Evolutionary conservation across 306 rosid genomes (phyloP).

Genomic region (Acacia melanoxylon): DNA sequence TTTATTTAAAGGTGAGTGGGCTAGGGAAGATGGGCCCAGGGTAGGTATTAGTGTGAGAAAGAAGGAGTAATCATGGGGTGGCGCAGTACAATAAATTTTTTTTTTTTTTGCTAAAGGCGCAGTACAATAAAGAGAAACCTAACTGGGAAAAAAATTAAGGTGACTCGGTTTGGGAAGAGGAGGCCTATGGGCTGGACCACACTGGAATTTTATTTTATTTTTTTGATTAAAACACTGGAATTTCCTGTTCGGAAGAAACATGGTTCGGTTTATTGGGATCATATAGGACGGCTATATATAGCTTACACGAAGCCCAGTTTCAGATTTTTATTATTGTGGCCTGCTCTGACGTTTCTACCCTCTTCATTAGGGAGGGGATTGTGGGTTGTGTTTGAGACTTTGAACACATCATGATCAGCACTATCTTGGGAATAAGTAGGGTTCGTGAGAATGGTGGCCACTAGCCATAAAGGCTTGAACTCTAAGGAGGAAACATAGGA

Average conservation of each 20-base stretch:
- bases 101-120: too few relatives aligned
- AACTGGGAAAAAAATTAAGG: not conserved
- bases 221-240: too few relatives aligned
- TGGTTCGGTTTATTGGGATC: not conserved
- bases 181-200: conserved; percentile 32
- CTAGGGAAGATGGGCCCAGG: not conserved
- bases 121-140: not conserved
- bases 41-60: conserved; percentile 29
- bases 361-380: not conserved
- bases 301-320: not conserved
- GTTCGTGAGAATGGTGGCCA: not conserved
- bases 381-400: not conserved
- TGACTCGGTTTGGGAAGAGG: not conserved
- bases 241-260: not conserved
- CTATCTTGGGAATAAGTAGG: not conserved
- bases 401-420: not conserved
- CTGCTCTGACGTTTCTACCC: not conserved
- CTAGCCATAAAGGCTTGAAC: not conserved
- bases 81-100: not conserved
- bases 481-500: not conserved
- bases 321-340: not conserved
- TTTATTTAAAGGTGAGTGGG: conserved; percentile 5
- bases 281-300: not conserved
- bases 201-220: not conserved
- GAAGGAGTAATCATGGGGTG: not conserved